Percentiles rank a stretch among this genome's conserved stretches.
phyloP scores from a whole-genome alignment of 139 green algal genomes.

The Edaphochlamys debaryana region DNA sequence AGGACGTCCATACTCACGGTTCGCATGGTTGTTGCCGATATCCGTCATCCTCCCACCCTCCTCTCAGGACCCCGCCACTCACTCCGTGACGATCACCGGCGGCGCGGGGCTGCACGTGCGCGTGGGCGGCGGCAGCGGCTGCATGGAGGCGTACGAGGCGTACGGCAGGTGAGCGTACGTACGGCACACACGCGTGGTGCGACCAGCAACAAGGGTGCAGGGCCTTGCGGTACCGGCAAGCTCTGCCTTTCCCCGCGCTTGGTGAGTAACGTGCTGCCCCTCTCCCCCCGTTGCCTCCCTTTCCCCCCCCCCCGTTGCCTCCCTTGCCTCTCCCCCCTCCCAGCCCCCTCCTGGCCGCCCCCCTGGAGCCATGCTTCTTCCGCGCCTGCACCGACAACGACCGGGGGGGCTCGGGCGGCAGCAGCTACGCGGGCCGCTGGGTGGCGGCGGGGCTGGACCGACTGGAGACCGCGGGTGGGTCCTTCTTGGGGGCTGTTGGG shows the following conservation, averaged over 20 bases:
- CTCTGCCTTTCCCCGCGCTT: no score
- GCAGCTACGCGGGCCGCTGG: slow-evolving; percentile 77
- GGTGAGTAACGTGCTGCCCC: no score
- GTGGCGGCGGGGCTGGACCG: slow-evolving; percentile 64
- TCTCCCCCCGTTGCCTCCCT: no score
- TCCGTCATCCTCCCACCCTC: no score
- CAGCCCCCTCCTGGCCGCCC: slow-evolving; percentile 5
- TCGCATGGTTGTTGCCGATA: no score
- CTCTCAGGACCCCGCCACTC: slow-evolving; percentile 4
- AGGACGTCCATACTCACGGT: no score
- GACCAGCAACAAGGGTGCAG: no score
- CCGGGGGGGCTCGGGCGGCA: slow-evolving; percentile 74
- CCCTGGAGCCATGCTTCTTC: slow-evolving; percentile 65
- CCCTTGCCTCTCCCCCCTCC: no score
- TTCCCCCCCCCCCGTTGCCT: no score
- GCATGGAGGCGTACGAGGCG: slow-evolving; percentile 17
- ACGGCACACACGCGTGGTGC: no score
- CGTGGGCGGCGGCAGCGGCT: slow-evolving; percentile 32
- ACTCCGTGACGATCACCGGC: neutral
- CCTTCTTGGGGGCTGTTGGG: no score
- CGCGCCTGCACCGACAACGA: slow-evolving; percentile 92
- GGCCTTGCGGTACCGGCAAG: neutral
- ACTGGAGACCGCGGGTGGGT: slow-evolving; percentile 39
- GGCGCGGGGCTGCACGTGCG: neutral
- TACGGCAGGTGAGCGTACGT: no score